These are phyloP conservation scores for Microbotryum lychnidis-dioicae DNA, from an alignment of 1,284 basidiomycete genomes.

Conservation along the genomic window DNA sequence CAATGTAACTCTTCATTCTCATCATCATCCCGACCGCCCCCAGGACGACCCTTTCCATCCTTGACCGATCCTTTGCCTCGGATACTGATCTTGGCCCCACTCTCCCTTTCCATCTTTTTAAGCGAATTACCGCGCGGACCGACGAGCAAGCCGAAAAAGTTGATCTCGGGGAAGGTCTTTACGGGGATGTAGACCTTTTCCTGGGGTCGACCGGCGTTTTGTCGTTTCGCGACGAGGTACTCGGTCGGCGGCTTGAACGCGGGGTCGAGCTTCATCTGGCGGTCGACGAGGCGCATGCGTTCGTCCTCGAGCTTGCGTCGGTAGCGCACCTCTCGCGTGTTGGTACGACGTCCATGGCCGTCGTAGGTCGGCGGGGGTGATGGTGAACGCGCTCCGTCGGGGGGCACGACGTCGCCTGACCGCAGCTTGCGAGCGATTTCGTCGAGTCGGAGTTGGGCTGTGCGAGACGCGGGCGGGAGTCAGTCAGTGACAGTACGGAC, in stretches of 20 bases:
- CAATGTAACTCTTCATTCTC: conserved; percentile 99
- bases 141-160: conserved; percentile 97
- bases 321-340: conserved; percentile 96
- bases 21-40: conserved; percentile 73
- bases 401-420: conserved; percentile 88
- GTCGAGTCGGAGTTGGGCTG: conserved; percentile 85
- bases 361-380: conserved; percentile 98
- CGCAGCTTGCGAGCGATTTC: conserved; percentile 94
- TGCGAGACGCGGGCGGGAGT: conserved; percentile 36
- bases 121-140: conserved; percentile 97
- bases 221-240: conserved; percentile 73
- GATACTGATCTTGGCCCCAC: conserved; percentile 96
- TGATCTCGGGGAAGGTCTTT: conserved; percentile 99
- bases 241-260: conserved; percentile 93
- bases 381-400: conserved; percentile 70
- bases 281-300: conserved; percentile 75
- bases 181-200: conserved; percentile 99
- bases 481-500: not conserved
- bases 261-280: conserved; percentile 93
- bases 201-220: conserved; percentile 77
- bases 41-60: conserved; percentile 64
- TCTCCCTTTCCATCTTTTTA: conserved; percentile 98
- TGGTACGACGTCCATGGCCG: conserved; percentile 89
- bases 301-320: conserved; percentile 97
- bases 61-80: conserved; percentile 98